Evolutionary conservation across 768 basidiomycete species (phyloP), one percentile per base, ranked within the genome.

Genomic region (Paxillus ammoniavirescens): DNA sequence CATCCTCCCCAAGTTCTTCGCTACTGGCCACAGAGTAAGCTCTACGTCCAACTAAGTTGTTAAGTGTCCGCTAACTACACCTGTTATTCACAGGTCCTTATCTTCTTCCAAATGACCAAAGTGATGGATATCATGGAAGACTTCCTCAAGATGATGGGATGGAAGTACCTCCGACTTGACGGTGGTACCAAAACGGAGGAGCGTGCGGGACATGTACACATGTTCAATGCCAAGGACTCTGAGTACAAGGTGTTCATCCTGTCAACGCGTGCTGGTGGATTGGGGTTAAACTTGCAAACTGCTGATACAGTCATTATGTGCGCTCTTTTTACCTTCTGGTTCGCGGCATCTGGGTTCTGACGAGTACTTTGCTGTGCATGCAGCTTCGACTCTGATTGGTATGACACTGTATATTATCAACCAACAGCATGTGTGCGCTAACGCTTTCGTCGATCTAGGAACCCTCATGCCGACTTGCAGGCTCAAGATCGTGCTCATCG

Each of bases 31-130:
- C 75, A 85, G 95, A 66, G 92, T 91, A 65, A 44, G 82, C 60
- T 17, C 23, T 35, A 5, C 17, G 18, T 18, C 17, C 47, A 15
- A 12, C 17, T 1, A 9, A 37, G 1, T 5, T 37, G 4, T 5
- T 35, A 15, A 36, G 7, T 21, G 43, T 17, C 4, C 60, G 35
- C 10, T 55, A 8, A 49, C 50, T 49, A 40, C 17, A 41, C 41
- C 55, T 47, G n/a, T 50, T 52, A 42, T 52, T 13, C 47, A 0
- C 58, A 93, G 90, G 92, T 96, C 43, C 84, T 99, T 52, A 98
- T 99, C 62, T 98, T 99, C 84, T 98, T 98, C 86, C 97, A 99
- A 73, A 98, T 98, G 97, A 98, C 95, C 14, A 91, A 93, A 65
- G 93, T 98, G 62, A 97, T 98, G 95, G 92, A 96, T 58, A 94